Conservation (phyloP, 2,329 filamentous ascomycete species). For the Diaporthe amygdali region DNA sequence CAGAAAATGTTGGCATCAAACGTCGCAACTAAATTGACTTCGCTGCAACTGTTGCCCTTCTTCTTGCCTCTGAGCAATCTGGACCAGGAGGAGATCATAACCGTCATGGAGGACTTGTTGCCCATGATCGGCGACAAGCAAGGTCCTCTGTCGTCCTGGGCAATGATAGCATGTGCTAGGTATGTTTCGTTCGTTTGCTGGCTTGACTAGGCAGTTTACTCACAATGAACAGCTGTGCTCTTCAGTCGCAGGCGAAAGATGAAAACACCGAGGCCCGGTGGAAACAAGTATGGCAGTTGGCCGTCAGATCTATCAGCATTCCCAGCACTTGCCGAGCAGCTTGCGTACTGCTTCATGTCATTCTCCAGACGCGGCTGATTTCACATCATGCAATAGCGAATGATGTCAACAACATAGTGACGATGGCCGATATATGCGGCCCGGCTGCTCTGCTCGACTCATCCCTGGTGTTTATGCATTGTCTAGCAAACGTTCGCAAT, state of each 20-base stretch:
- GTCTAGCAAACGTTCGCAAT: constrained; percentile 69
- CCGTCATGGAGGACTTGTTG: constrained; percentile 63
- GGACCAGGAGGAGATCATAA: constrained; percentile 55
- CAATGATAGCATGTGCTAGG: constrained; percentile 82
- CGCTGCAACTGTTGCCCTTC: constrained; percentile 64
- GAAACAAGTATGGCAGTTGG: constrained; percentile 78
- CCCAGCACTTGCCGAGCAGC: constrained; percentile 76
- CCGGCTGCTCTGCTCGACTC: constrained; percentile 82
- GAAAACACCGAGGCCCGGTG: constrained; percentile 58
- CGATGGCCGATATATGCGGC: constrained; percentile 80
- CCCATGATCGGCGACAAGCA: constrained; percentile 73
- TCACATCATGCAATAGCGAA: constrained; percentile 71
- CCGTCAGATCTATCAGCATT: constrained; percentile 73
- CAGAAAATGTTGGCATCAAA: constrained; percentile 54
- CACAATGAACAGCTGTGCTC: constrained; percentile 46
- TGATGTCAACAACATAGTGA: constrained; percentile 74
- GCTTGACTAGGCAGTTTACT: background rate
- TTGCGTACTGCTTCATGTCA: constrained; percentile 71
- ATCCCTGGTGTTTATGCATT: constrained; percentile 74
- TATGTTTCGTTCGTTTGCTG: constrained; percentile 48
- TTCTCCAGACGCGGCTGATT: constrained; percentile 71
- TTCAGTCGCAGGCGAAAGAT: constrained; percentile 46
- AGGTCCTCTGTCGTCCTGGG: constrained; percentile 73
- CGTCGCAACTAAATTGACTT: constrained; percentile 51
- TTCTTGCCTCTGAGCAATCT: constrained; percentile 53